Percentiles rank a stretch among this genome's conserved stretches.
Evolutionary conservation across 2,329 filamentous ascomycete genomes (phyloP).

Genomic region (Colletotrichum siamense): DNA sequence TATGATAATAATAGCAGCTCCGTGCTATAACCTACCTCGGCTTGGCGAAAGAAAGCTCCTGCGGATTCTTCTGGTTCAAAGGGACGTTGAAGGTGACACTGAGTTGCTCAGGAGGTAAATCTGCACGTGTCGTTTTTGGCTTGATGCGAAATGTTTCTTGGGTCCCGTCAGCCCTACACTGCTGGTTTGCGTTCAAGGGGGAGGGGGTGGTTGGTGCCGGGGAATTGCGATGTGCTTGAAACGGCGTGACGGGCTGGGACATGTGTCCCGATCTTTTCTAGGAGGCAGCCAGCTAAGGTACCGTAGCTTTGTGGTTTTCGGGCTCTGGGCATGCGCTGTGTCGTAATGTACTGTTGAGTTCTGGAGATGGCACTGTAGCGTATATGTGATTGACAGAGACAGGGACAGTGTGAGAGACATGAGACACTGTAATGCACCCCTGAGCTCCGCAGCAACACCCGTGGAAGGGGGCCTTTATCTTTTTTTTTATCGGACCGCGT

Average conservation of each 20-base stretch:
- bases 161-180: neutral
- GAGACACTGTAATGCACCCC: neutral
- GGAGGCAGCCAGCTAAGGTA: neutral
- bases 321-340: neutral
- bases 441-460: neutral
- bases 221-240: neutral
- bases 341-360: neutral
- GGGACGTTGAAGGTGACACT: neutral
- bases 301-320: neutral
- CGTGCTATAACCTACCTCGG: neutral
- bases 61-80: neutral
- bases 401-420: fast-evolving
- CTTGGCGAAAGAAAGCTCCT: neutral
- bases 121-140: neutral
- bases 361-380: neutral
- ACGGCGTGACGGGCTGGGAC: neutral
- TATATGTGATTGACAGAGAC: no score
- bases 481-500: constrained; percentile 13
- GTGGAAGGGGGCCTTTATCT: neutral
- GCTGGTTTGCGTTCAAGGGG: neutral
- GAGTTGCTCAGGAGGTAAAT: neutral
- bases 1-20: neutral
- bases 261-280: neutral
- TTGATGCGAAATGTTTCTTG: neutral
- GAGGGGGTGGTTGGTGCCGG: neutral